Percentiles rank a stretch among this genome's conserved stretches.
phyloP scores from a whole-genome alignment of 2,329 filamentous ascomycete species.

The Claviceps fusiformis region DNA sequence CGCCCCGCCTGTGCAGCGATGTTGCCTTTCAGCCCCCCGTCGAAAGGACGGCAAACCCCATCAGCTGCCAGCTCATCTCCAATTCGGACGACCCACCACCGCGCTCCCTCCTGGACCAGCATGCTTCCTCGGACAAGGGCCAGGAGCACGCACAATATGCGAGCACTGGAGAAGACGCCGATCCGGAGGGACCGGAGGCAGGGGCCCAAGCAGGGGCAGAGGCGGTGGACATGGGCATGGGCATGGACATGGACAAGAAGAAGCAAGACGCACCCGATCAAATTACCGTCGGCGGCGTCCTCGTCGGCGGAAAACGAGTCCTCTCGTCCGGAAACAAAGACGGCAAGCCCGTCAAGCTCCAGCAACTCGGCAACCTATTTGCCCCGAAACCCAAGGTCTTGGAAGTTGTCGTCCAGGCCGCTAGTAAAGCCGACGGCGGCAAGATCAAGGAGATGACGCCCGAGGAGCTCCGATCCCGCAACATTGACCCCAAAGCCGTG shows the following conservation, averaged over 20 bases:
- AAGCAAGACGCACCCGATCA: slow-evolving; percentile 17
- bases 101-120: slow-evolving; percentile 21
- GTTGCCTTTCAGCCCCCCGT: slow-evolving; percentile 73
- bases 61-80: slow-evolving; percentile 63
- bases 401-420: slow-evolving; percentile 31
- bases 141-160: slow-evolving; percentile 16
- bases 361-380: slow-evolving; percentile 13
- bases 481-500: slow-evolving; percentile 52
- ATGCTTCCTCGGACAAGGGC: slow-evolving; percentile 18
- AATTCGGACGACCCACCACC: slow-evolving; percentile 29
- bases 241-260: slow-evolving; percentile 12
- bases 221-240: neutral
- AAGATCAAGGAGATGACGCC: slow-evolving; percentile 45
- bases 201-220: slow-evolving; percentile 6
- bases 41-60: slow-evolving; percentile 61
- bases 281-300: slow-evolving; percentile 38
- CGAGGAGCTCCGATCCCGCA: slow-evolving; percentile 54
- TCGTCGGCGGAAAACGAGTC: slow-evolving; percentile 36
- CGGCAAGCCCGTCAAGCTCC: slow-evolving; percentile 32
- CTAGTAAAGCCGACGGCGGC: slow-evolving; percentile 44
- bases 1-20: slow-evolving; percentile 75
- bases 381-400: slow-evolving; percentile 11
- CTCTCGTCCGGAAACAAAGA: slow-evolving; percentile 32
- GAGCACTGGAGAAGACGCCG: slow-evolving; percentile 5
- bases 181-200: no score